phyloP scores from a whole-genome alignment of 352 stramenopile genomes.

The Phytophthora multivora region DNA sequence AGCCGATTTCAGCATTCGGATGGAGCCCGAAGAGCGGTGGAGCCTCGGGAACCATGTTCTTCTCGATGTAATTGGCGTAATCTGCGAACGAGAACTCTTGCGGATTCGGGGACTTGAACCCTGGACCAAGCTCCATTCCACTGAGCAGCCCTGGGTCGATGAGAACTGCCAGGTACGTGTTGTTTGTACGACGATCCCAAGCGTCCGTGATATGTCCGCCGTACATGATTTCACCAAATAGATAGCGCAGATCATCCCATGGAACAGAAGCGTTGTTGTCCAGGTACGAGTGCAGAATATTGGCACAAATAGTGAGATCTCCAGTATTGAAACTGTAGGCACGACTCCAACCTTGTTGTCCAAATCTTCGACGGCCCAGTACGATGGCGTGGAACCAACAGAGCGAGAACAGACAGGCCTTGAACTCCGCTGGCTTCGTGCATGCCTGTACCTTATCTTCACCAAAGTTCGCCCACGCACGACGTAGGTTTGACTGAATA shows the following conservation, averaged over 20 bases:
- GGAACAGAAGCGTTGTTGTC: constrained; percentile 92
- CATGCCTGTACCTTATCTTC: constrained; percentile 89
- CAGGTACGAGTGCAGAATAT: constrained; percentile 94
- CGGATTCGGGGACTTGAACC: constrained; percentile 93
- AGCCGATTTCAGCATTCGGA: constrained; percentile 95
- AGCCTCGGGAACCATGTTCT: constrained; percentile 92
- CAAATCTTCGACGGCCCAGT: constrained; percentile 91
- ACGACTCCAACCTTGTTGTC: constrained; percentile 94
- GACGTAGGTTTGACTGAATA: constrained; percentile 95
- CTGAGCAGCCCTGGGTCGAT: constrained; percentile 88
- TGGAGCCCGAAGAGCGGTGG: constrained; percentile 94
- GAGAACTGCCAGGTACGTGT: constrained; percentile 93
- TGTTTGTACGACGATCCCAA: constrained; percentile 96
- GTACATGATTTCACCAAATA: constrained; percentile 98
- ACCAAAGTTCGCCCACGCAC: constrained; percentile 94
- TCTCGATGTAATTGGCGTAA: constrained; percentile 93
- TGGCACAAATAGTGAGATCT: constrained; percentile 95
- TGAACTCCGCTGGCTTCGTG: constrained; percentile 92
- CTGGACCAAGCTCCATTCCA: constrained; percentile 93
- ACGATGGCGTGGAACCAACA: constrained; percentile 98
- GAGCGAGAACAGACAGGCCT: constrained; percentile 93
- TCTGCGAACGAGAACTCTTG: constrained; percentile 82
- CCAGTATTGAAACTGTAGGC: constrained; percentile 97
- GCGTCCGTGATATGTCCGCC: constrained; percentile 96
- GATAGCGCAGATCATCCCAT: constrained; percentile 96